Base-by-base conservation (phyloP, 352 stramenopile species). In the Pythium apleroticum region DNA sequence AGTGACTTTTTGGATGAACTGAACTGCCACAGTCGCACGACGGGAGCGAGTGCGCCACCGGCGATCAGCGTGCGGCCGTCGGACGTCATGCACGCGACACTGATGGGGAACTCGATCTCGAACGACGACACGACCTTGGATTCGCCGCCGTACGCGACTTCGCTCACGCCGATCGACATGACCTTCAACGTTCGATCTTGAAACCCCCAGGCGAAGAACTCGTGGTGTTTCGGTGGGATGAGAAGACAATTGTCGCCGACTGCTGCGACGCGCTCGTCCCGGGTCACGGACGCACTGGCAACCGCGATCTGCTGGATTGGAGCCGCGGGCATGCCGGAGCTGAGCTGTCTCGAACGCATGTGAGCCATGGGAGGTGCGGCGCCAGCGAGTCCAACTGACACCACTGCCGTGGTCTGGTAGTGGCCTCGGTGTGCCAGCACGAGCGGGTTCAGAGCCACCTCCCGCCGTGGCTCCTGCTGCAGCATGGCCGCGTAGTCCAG, bases 151-250 rank as follows among this genome's bases (percentile, higher is more conserved):
- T 78, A 69, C 1, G 76, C 76, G 14, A 75, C 66, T 43, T 92
- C 81, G 17, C 56, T 74, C 8, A 65, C 60, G 5, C 76, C 73
- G 5, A 68, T 71, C 0, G 83, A 78, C 12, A 91, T 48, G 10
- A 91, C 58, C 54, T 90, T 90, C 45, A 91, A 70, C 17, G 79
- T 81, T 0, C 75, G 75, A 33, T 91, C 84, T 45, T 86, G 77
- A 60, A 88, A 91, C 0, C 78, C 78, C 84, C 84, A 92, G 2
- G 84, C 78, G 9, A 91, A 63, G 48, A 88, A 91, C 63, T 92
- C 82, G 49, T 75, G 75, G 57, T 90, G 76, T 1, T 73, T 71
- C 3, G 84, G 80, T 8, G 84, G 84, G 22, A 92, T 84, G 46
- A 91, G 64, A 9, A 91, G 48, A 39, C 78, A 88, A 6, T 81